phyloP scores from a whole-genome alignment of 805 yeast genomes.

The Candida chilensis region DNA sequence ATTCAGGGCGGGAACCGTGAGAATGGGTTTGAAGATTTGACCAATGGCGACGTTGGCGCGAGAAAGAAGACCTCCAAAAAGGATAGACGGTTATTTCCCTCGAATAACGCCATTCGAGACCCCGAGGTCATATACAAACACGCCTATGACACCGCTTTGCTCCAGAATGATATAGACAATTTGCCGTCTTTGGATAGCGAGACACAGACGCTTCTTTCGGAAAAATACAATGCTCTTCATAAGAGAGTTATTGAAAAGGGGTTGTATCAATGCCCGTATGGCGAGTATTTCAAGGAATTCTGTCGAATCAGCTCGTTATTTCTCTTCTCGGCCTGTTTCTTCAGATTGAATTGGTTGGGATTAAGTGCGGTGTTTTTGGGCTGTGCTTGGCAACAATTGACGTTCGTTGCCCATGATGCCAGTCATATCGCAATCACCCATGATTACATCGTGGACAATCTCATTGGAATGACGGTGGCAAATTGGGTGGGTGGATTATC shows the following conservation, averaged over 20 bases:
- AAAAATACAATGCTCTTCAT: constrained; percentile 55
- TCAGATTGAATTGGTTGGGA: constrained; percentile 32
- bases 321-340: constrained; percentile 36
- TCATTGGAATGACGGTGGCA: constrained; percentile 66
- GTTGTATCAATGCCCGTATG: constrained; percentile 63
- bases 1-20: constrained; percentile 64
- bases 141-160: constrained; percentile 50
- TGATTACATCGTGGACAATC: constrained; percentile 64
- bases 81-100: too few species aligned
- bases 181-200: constrained; percentile 60
- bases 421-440: constrained; percentile 84
- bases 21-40: neutral
- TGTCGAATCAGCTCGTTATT: constrained; percentile 50
- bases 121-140: constrained; percentile 48
- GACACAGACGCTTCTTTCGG: constrained; percentile 52
- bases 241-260: constrained; percentile 44
- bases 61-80: neutral
- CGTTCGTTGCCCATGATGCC: constrained; percentile 85
- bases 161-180: constrained; percentile 42
- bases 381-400: constrained; percentile 81
- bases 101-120: constrained; percentile 28
- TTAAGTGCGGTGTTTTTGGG: constrained; percentile 63
- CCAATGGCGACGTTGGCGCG: neutral
- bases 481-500: constrained; percentile 83
- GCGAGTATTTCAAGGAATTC: constrained; percentile 63